A percentile compares a stretch with the other conserved stretches of the same genome.
These are phyloP conservation scores for Scutellaria baicalensis DNA, from an alignment of 257 asterid genomes.

Conservation along the genomic window DNA sequence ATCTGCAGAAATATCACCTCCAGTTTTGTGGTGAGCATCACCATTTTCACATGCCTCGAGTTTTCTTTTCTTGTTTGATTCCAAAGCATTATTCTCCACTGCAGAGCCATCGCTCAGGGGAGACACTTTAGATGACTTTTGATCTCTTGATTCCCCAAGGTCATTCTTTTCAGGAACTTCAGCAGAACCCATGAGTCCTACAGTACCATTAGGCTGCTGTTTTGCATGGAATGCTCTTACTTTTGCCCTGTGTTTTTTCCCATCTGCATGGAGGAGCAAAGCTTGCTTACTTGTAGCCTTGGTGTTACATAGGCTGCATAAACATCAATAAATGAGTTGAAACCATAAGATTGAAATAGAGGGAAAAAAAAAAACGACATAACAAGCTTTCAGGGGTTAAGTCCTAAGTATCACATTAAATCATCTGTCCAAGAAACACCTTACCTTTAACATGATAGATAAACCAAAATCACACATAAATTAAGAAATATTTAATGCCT, in stretches of 20 bases:
- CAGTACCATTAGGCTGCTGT: slow-evolving; percentile 40
- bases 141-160: slow-evolving; percentile 26
- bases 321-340: background rate
- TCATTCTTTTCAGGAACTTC: slow-evolving; percentile 29
- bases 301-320: slow-evolving; percentile 79
- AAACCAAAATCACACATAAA: background rate
- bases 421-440: background rate
- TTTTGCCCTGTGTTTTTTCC: slow-evolving; percentile 88
- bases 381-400: background rate
- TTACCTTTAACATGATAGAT: background rate
- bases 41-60: slow-evolving; percentile 40
- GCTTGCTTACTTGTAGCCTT: slow-evolving; percentile 90
- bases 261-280: slow-evolving; percentile 88
- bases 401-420: background rate
- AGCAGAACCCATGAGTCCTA: slow-evolving; percentile 24
- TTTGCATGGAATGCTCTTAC: slow-evolving; percentile 84
- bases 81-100: slow-evolving; percentile 28
- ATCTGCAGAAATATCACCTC: slow-evolving; percentile 23
- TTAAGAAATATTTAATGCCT: background rate
- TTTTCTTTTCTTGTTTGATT: slow-evolving; percentile 59
- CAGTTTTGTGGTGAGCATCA: slow-evolving; percentile 21
- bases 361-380: background rate
- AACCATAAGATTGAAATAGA: background rate
- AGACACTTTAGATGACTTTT: slow-evolving; percentile 32
- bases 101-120: slow-evolving; percentile 9